Percentiles rank a stretch among this genome's conserved stretches.
Evolutionary conservation across 441 rosid species (phyloP).

Genomic region (Gossypium schwendimanii): DNA sequence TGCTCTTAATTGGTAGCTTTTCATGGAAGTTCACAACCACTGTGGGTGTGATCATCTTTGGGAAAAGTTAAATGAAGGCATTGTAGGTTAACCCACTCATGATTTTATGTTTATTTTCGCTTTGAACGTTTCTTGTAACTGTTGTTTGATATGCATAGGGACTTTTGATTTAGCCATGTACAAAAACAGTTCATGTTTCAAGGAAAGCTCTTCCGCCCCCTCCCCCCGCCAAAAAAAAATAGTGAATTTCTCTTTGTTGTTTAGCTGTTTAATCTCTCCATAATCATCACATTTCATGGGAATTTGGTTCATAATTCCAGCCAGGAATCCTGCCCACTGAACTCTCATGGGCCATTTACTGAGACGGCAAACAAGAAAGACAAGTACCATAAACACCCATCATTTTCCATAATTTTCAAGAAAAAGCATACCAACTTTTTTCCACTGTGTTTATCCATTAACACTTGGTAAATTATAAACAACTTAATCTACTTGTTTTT

Average conservation of each 20-base stretch:
- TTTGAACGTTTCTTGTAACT: constrained; percentile 12
- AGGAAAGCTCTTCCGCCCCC: constrained; percentile 13
- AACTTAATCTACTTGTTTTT: not conserved
- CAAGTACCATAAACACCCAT: constrained; percentile 21
- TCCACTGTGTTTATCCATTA: constrained; percentile 1
- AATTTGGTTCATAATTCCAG: constrained; percentile 37
- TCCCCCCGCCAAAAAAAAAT: no score
- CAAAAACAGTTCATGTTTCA: constrained; percentile 47
- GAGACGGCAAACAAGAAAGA: constrained; percentile 29
- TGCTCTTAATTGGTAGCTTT: constrained; percentile 14
- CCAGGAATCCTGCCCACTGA: constrained; percentile 37
- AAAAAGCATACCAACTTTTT: constrained; percentile 28
- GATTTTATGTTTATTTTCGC: constrained; percentile 23
- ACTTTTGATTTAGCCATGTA: constrained; percentile 47
- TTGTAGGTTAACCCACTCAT: constrained; percentile 31
- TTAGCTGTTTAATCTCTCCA: constrained; percentile 12
- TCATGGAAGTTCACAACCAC: constrained; percentile 23
- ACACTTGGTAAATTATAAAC: constrained; percentile 6
- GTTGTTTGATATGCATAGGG: constrained; percentile 34
- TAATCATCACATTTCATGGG: constrained; percentile 23
- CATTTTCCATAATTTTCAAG: constrained; percentile 13
- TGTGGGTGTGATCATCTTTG: constrained; percentile 41
- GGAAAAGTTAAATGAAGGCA: constrained; percentile 30
- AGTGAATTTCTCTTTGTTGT: not conserved
- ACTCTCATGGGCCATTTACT: constrained; percentile 30